A percentile compares a stretch with the other conserved stretches of the same genome.
Conservation (phyloP, 306 rosid species). For the Quercus dentata region DNA sequence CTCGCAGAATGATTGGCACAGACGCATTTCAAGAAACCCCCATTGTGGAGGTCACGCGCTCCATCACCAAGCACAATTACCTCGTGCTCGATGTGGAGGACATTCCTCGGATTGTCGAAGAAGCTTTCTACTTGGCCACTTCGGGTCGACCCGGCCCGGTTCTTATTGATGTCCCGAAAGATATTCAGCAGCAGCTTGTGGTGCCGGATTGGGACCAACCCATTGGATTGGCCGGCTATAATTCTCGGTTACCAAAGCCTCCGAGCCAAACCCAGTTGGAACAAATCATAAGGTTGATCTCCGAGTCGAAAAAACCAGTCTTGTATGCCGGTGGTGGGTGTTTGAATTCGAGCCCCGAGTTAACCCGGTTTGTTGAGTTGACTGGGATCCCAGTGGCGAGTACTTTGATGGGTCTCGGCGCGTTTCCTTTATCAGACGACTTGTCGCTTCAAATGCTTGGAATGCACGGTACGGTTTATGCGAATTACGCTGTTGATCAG, state of each 20-base stretch:
- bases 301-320: conserved; percentile 67
- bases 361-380: conserved; percentile 59
- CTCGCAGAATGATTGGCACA: conserved; percentile 85
- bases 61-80: conserved; percentile 86
- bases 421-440: conserved; percentile 41
- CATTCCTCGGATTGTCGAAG: conserved; percentile 69
- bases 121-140: conserved; percentile 69
- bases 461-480: conserved; percentile 91
- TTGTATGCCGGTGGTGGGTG: conserved; percentile 89
- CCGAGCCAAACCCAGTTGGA: conserved; percentile 44
- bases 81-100: conserved; percentile 89
- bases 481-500: conserved; percentile 83
- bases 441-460: conserved; percentile 85
- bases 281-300: conserved; percentile 52
- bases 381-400: conserved; percentile 80
- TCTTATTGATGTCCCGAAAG: conserved; percentile 78
- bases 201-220: conserved; percentile 68
- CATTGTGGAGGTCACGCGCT: conserved; percentile 81
- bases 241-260: conserved; percentile 60
- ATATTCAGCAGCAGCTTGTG: conserved; percentile 79
- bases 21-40: conserved; percentile 95
- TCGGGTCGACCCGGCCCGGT: conserved; percentile 90
- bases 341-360: conserved; percentile 66
- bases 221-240: conserved; percentile 48
- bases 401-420: conserved; percentile 88